Base-by-base conservation (phyloP, 306 rosid genomes). In the Quercus glauca region DNA sequence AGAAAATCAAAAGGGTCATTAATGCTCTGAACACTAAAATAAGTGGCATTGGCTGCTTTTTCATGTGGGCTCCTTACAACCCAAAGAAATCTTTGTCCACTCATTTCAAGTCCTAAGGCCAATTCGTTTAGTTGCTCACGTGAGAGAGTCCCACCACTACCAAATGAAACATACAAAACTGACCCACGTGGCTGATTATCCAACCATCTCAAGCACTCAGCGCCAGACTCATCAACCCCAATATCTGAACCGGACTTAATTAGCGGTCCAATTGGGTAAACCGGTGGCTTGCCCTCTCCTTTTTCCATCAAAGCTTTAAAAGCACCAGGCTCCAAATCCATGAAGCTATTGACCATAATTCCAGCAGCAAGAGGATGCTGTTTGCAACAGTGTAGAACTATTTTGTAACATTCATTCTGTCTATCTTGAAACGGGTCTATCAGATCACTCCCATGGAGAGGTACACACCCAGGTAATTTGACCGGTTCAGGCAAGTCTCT, bases 71-170 rank as follows among this genome's bases (percentile, higher is more conserved):
- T 76, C 55, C 31, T 72, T 0, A 76, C 56, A 18, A 76, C 84
- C 84, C 86, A 83, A 5, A 83, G 23, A 53, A 79, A 83, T 33
- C 83, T 83, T 33, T 74, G 78, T 5, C 75, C 74, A 33, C 86
- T 79, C 71, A 7, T 18, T 71, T 83, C 86, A 3, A 83, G 63
- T 25, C 86, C 83, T 5, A 59, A 20, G 1, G 86, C 81, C 49
- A 83, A 51, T 37, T 83, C 80, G 1, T 64, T 70, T 51, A 83
- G 18, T 21, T 83, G 83, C 37, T 69, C 83, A 0, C 20, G 52
- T 6, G 86, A 56, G 14, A 78, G 75, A 3, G 86, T 83, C 68
- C 80, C 80, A 1, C 86, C 80, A 9, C 76, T 83, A 7, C 86
- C 82, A 12, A 79, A 83, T 19, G 87, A 80, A 3, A 83, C 56